Evolutionary conservation across 2,329 filamentous ascomycete genomes (phyloP), one percentile per base, ranked within the genome.

Genomic region (Fusarium oligoseptatum): DNA sequence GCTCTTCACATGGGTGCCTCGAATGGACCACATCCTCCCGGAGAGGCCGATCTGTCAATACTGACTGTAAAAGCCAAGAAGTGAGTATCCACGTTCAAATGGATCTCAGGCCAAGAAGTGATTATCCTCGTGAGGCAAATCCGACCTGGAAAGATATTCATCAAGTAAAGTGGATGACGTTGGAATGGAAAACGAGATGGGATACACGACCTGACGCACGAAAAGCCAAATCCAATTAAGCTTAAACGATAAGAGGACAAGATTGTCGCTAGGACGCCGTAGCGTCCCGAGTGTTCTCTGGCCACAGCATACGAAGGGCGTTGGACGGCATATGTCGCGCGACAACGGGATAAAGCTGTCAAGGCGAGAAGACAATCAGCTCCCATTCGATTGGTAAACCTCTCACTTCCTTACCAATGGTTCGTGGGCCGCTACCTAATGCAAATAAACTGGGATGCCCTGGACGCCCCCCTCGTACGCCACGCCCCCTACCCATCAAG

Each of bases 401-500:
- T 32, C 29, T 32, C 8, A 32, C 29, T 32, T 10, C 29, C 29
- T 10, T 32, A 10, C 29, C 43, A 20, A 36, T 55, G 45, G 60
- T 55, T 63, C 45, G 60, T 36, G 9, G 29, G 8, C 29, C 56
- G 7, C 58, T 60, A n/a, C 22, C 37, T 48, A 20, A 20, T 56
- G 61, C 45, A 32, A 36, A 17, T 20, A 43, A 48, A 22, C 24
- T 24, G 12, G 45, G 24, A 55, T 64, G 34, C 45, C 48, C 32
- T 24, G 22, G 60, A 56, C 61, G 11, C 48, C 48, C 41, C 9
- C 41, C 11, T 52, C 24, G 27, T 17, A 64, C 36, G 61, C 48
- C 61, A 64, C 48, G 24, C 60, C 63, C 56, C 64, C 24, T 61
- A 56, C 48, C 48, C 55, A 17, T 50, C 56, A 27, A 66, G 55